phyloP scores from a whole-genome alignment of 129 eudicot genomes.

The Scalesia atractyloides region DNA sequence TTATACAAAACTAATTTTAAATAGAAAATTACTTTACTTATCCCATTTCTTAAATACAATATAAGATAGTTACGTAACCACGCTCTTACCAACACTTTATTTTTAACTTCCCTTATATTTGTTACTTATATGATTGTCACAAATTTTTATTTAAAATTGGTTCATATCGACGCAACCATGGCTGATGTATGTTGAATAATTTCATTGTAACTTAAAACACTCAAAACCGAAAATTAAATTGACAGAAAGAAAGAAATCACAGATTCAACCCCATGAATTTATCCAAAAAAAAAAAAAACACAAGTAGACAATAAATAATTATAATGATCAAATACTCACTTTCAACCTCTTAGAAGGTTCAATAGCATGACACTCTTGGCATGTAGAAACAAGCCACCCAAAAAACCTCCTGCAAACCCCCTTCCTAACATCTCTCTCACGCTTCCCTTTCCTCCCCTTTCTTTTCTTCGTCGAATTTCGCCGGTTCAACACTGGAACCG shows the following conservation, averaged over 20 bases:
- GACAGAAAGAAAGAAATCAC: constrained; percentile 8
- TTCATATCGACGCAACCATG: no score
- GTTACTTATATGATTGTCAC: no score
- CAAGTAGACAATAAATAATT: constrained; percentile 10
- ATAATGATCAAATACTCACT: constrained; percentile 34
- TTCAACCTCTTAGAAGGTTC: constrained; percentile 44
- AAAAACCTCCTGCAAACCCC: constrained; percentile 55
- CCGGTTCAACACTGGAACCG: constrained; percentile 49
- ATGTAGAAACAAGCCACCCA: constrained; percentile 49
- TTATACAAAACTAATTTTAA: no score
- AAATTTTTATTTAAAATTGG: no score
- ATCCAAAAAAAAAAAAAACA: background rate
- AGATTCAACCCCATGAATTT: constrained; percentile 28
- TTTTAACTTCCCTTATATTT: no score
- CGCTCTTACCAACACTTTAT: no score
- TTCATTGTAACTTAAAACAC: background rate
- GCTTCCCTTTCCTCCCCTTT: constrained; percentile 26
- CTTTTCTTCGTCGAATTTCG: constrained; percentile 32
- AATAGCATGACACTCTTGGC: constrained; percentile 76
- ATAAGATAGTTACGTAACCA: no score
- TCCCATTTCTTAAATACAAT: no score
- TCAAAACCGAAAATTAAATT: constrained; percentile 20
- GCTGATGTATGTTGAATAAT: no score
- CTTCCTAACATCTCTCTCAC: constrained; percentile 17
- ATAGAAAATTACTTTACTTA: no score